Percentiles rank a stretch among this genome's conserved stretches.
phyloP scores from a whole-genome alignment of 371 early-diverging fungal species.

The Sporodiniella umbellata region DNA sequence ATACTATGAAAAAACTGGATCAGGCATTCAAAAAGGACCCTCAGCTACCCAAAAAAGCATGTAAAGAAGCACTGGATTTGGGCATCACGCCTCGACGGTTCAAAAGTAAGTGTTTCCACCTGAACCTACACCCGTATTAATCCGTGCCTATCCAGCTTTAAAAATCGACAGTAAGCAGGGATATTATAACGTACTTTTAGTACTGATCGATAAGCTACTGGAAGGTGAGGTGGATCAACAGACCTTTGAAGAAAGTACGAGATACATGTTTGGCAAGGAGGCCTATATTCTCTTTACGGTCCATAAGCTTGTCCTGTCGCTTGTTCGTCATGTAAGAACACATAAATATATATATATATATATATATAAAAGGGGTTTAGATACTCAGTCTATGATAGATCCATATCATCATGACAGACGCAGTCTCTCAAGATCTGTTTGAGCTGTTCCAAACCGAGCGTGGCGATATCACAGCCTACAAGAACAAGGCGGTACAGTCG shows the following conservation, averaged over 20 bases:
- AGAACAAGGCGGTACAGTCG: constrained; percentile 8
- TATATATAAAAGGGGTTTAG: no score
- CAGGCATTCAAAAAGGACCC: constrained; percentile 54
- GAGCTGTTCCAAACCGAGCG: constrained; percentile 17
- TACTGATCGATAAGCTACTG: constrained; percentile 68
- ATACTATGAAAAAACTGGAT: constrained; percentile 72
- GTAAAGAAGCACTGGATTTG: constrained; percentile 75
- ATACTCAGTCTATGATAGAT: constrained; percentile 1
- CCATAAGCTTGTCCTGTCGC: constrained; percentile 56
- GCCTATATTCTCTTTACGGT: constrained; percentile 84
- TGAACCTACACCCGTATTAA: no score
- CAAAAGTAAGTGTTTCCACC: no score
- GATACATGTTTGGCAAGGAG: constrained; percentile 81
- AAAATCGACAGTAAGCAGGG: constrained; percentile 38
- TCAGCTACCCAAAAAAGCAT: constrained; percentile 49
- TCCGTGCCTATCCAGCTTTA: constrained; percentile 11
- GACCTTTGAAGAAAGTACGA: constrained; percentile 87
- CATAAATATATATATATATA: background rate
- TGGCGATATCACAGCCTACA: constrained; percentile 46
- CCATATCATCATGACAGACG: constrained; percentile 23
- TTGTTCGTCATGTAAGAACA: constrained; percentile 19
- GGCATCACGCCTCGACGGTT: constrained; percentile 56
- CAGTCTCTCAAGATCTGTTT: constrained; percentile 15
- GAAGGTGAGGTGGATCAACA: constrained; percentile 77
- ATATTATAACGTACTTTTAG: constrained; percentile 70